These are phyloP conservation scores for Cenococcum geophilum DNA, from an alignment of 495 filamentous ascomycete species.

Conservation along the genomic window DNA sequence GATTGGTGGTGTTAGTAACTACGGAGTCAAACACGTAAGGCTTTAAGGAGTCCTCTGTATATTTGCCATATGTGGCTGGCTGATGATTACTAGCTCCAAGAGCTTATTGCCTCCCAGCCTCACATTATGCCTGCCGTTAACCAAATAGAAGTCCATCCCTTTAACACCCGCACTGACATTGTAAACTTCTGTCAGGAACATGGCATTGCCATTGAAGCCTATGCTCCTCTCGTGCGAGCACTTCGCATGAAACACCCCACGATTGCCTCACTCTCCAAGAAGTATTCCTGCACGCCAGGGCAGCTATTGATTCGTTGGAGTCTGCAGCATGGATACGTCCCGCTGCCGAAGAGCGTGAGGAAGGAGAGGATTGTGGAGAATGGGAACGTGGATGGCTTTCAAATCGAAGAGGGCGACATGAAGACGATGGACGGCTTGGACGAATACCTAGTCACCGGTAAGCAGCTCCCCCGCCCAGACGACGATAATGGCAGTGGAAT, in stretches of 20 bases:
- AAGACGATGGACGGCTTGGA: conserved; percentile 57
- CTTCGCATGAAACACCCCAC: conserved; percentile 50
- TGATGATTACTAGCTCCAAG: conserved; percentile 47
- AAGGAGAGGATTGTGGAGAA: conserved; percentile 58
- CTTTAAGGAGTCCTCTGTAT: background rate
- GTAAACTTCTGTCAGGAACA: conserved; percentile 49
- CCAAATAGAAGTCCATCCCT: conserved; percentile 66
- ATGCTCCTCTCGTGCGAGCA: conserved; percentile 56
- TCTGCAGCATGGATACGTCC: conserved; percentile 65
- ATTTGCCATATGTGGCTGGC: conserved; percentile 2
- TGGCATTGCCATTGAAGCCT: conserved; percentile 57
- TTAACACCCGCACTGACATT: conserved; percentile 57
- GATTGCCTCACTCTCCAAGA: conserved; percentile 47
- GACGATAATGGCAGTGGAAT: background rate
- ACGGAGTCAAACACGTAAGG: conserved; percentile 58
- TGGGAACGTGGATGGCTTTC: conserved; percentile 59
- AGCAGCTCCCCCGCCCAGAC: conserved; percentile 14
- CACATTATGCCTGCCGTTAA: conserved; percentile 53
- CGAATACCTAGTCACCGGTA: conserved; percentile 60
- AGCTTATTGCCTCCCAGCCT: conserved; percentile 53
- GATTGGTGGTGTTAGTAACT: conserved; percentile 62
- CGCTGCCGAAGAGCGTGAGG: conserved; percentile 66
- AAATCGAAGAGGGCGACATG: conserved; percentile 59
- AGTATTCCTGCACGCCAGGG: conserved; percentile 54
- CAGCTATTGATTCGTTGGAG: conserved; percentile 63